Conservation (phyloP, 805 yeast species). For the Nadsonia fulvescens region DNA sequence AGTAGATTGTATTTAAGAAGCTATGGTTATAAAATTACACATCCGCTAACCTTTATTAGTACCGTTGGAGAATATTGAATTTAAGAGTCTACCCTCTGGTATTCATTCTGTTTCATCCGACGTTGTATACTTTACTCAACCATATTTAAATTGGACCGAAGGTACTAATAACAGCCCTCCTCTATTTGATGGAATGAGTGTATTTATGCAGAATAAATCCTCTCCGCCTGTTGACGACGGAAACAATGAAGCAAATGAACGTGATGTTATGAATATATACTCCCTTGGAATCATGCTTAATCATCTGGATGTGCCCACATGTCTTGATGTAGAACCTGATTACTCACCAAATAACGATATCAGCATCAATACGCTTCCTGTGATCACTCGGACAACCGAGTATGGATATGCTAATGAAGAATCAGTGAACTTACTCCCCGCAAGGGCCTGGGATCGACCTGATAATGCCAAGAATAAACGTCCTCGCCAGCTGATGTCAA, state of each 20-base stretch:
- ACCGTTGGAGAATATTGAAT: slow-evolving; percentile 37
- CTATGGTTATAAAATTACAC: slow-evolving; percentile 6
- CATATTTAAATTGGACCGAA: too few species aligned
- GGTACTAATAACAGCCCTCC: slow-evolving; percentile 9
- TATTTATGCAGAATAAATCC: slow-evolving; percentile 30
- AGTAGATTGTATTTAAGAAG: too few species aligned
- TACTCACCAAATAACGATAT: too few species aligned
- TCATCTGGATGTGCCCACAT: too few species aligned
- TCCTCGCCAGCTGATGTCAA: slow-evolving; percentile 7
- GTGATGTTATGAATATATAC: slow-evolving; percentile 29
- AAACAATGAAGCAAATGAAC: slow-evolving; percentile 10
- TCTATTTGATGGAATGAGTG: slow-evolving; percentile 26
- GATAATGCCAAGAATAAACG: slow-evolving; percentile 5
- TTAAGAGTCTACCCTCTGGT: slow-evolving; percentile 52
- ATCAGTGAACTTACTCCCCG: too few species aligned
- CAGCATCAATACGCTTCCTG: too few species aligned
- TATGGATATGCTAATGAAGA: too few species aligned
- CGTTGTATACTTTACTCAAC: slow-evolving; percentile 33
- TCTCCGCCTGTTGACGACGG: too few species aligned
- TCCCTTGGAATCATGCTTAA: slow-evolving; percentile 50
- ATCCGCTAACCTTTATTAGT: slow-evolving; percentile 7
- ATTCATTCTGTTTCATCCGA: slow-evolving; percentile 35
- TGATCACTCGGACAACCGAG: too few species aligned
- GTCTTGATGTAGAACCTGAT: too few species aligned
- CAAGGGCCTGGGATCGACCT: too few species aligned